Evolutionary conservation across 257 asterid genomes (phyloP), one percentile per base, ranked within the genome.

Genomic region (Capsicum rhomboideum): DNA sequence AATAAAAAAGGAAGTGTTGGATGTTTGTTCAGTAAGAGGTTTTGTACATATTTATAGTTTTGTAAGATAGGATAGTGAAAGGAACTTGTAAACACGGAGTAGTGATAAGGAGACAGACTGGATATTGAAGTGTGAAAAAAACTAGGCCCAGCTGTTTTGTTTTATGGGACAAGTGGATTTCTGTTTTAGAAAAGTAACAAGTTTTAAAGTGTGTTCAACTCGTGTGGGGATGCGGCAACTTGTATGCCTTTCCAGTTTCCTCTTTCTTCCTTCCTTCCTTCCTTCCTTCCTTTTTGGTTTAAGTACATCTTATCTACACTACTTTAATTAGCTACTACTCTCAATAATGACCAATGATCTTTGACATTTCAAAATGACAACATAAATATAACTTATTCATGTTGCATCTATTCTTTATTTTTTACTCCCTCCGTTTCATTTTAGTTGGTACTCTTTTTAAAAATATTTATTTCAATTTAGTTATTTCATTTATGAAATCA

Each of bases 191-290:
- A 46, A 56, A n/a, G 63, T 21, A 21, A 13, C 20, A n/a, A 46
- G 13, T 12, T 31, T 11, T 10, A 1, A 34, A 37, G 13, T 78
- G 82, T 0, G 64, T 56, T 6, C 68, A 37, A 31, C 29, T 52
- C 82, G 68, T 54, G 82, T 52, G 46, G 52, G 77, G 49, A 68
- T 68, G 78, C 26, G 78, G 78, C 78, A 69, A 40, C 78, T 69
- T 20, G 78, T 8, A 4, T 37, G 2, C 28, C 11, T 68, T 68
- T 34, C n/a, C n/a, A n/a, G n/a, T n/a, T n/a, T n/a, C 8, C 29
- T 1, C 40, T 61, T 61, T 61, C 67, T 10, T 64, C 40, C 28
- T 67, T 13, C 42, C 37, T 34, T 31, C 34, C 52, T 29, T 69
- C 29, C 14, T 69, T 69, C 53, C 78, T 69, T 68, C 52, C 78